Percentiles rank a stretch among this genome's conserved stretches.
phyloP scores from a whole-genome alignment of 805 yeast species.

The Kodamaea sagamina region DNA sequence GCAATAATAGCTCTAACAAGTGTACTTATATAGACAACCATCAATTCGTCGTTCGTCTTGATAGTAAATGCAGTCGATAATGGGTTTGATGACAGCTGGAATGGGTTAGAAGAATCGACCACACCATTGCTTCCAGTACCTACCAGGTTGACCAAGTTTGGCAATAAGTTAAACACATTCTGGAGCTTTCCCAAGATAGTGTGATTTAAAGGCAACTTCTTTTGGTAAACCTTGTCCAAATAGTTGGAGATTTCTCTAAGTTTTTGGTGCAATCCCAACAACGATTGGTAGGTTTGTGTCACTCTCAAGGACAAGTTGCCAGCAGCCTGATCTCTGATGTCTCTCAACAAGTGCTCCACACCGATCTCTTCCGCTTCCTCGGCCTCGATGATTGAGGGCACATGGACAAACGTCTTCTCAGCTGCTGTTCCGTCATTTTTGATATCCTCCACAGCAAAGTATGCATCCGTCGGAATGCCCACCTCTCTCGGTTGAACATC shows the following conservation, averaged over 20 bases:
- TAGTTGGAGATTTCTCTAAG: conserved; percentile 76
- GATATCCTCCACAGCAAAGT: conserved; percentile 89
- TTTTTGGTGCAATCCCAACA: conserved; percentile 81
- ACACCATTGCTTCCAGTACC: conserved; percentile 13
- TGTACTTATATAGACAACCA: conserved; percentile 88
- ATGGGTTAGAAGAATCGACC: conserved; percentile 26
- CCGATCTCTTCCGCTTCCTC: conserved; percentile 99
- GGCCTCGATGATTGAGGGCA: conserved; percentile 90
- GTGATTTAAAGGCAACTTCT: conserved; percentile 83
- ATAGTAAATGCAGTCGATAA: conserved; percentile 81
- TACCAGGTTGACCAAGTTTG: conserved; percentile 56
- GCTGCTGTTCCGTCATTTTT: conserved; percentile 94
- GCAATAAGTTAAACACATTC: conserved; percentile 90
- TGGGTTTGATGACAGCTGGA: conserved; percentile 36
- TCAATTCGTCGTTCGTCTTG: conserved; percentile 93
- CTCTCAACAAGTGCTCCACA: conserved; percentile 93
- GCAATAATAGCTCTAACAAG: conserved; percentile 93
- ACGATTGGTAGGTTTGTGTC: conserved; percentile 85
- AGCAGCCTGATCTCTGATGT: conserved; percentile 94
- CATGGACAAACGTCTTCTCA: conserved; percentile 88
- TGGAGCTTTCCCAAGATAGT: conserved; percentile 89
- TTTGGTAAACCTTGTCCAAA: conserved; percentile 68
- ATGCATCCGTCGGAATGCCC: conserved; percentile 95
- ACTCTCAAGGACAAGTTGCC: conserved; percentile 86
- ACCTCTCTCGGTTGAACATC: conserved; percentile 84